phyloP scores from a whole-genome alignment of 1,284 basidiomycete species.

The Spongispora temasekensis region DNA sequence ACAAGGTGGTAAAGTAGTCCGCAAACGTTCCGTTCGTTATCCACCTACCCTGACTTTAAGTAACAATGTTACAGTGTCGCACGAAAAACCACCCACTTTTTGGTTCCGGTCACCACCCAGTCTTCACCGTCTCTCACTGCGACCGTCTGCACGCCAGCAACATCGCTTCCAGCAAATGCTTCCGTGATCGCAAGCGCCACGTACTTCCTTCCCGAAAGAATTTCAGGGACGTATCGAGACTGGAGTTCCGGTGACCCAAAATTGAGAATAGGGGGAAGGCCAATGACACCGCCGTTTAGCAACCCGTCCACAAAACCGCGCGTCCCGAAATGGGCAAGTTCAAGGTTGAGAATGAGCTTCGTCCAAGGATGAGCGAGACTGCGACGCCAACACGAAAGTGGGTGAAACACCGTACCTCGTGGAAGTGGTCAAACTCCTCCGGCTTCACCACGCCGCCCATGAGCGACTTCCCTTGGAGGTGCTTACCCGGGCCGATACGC shows the following conservation, averaged over 20 bases:
- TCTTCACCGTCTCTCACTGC: constrained; percentile 82
- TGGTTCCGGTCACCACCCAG: constrained; percentile 89
- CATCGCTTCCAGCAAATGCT: constrained; percentile 93
- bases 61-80: background rate
- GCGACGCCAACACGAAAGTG: too few species aligned
- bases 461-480: constrained; percentile 84
- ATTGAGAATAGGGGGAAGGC: constrained; percentile 84
- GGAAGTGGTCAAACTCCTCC: constrained; percentile 87
- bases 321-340: constrained; percentile 80
- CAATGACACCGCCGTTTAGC: constrained; percentile 81
- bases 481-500: constrained; percentile 88
- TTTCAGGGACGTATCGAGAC: constrained; percentile 71
- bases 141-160: constrained; percentile 80
- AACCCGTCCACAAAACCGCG: constrained; percentile 86
- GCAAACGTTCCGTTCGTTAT: constrained; percentile 90
- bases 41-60: constrained; percentile 56
- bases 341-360: constrained; percentile 82
- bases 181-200: constrained; percentile 75
- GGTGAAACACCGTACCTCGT: constrained; percentile 48
- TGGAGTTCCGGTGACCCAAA: constrained; percentile 77
- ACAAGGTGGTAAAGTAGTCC: constrained; percentile 80
- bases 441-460: constrained; percentile 85
- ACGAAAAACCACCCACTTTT: constrained; percentile 53
- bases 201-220: constrained; percentile 80
- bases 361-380: constrained; percentile 13